A percentile compares a stretch with the other conserved stretches of the same genome.
Evolutionary conservation across 768 basidiomycete genomes (phyloP).

Genomic region (Phaffia tasmanica): DNA sequence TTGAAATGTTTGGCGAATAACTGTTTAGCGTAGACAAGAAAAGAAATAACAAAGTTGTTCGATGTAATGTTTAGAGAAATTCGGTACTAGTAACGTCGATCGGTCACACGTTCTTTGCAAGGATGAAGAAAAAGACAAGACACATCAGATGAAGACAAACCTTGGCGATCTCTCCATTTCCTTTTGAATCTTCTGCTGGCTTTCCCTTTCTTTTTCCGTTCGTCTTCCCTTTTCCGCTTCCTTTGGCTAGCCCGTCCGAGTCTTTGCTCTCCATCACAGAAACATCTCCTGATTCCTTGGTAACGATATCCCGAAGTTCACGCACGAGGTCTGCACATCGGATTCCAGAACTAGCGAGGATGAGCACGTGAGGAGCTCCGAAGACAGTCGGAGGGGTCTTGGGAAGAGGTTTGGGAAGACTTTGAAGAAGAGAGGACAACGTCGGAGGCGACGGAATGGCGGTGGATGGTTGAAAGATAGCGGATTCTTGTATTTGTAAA

Average conservation of each 20-base stretch:
- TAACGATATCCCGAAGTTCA: slow-evolving; percentile 15
- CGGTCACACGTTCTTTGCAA: not conserved
- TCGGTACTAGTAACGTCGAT: not conserved
- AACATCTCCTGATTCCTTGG: not conserved
- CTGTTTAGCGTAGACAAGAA: not conserved
- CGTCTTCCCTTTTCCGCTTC: slow-evolving; percentile 9
- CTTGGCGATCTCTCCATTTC: slow-evolving; percentile 23
- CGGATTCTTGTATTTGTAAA: no score
- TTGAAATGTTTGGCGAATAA: slow-evolving; percentile 27
- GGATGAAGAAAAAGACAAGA: not conserved
- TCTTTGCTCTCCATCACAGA: not conserved
- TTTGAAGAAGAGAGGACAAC: not conserved
- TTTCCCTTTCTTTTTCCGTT: slow-evolving; percentile 2
- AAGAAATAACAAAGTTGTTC: not conserved
- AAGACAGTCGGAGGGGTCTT: not conserved
- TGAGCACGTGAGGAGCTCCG: slow-evolving; percentile 20
- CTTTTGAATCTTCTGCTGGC: slow-evolving; percentile 6
- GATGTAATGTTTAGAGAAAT: not conserved
- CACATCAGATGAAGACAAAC: not conserved
- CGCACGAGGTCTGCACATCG: slow-evolving; percentile 26
- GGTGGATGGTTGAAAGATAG: not conserved
- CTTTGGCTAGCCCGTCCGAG: not conserved
- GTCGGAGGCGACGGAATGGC: slow-evolving; percentile 3
- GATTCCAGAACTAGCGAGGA: slow-evolving; percentile 22
- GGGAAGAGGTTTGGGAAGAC: not conserved